phyloP scores from a whole-genome alignment of 805 yeast species.

The Starmerella gropengiesseri region DNA sequence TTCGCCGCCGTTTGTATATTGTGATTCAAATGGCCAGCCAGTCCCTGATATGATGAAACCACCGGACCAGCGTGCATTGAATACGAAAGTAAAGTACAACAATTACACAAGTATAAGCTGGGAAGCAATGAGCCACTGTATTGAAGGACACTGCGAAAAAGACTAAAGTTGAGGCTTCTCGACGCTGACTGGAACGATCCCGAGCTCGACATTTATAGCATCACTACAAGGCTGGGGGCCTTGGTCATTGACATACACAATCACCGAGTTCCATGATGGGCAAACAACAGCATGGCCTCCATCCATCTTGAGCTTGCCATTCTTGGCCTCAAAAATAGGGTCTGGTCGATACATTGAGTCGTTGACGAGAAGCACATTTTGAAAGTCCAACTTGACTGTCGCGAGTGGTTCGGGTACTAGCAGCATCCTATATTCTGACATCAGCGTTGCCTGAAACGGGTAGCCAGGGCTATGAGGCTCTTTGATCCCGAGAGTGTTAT shows the following conservation, averaged over 20 bases:
- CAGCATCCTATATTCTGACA: conserved; percentile 24
- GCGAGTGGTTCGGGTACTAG: conserved; percentile 26
- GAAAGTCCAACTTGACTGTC: conserved; percentile 20
- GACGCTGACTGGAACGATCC: conserved; percentile 18
- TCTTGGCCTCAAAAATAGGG: conserved; percentile 19
- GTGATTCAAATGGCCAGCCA: too few species aligned
- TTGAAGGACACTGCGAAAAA: too few species aligned
- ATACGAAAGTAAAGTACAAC: too few species aligned
- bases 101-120: too few species aligned
- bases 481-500: conserved; percentile 22
- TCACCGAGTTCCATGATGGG: conserved; percentile 25
- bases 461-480: conserved; percentile 23
- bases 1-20: too few species aligned
- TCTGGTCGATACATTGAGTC: conserved; percentile 23
- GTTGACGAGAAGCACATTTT: conserved; percentile 20
- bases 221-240: conserved; percentile 19
- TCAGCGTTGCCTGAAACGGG: conserved; percentile 21
- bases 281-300: conserved; percentile 20
- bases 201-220: conserved; percentile 21
- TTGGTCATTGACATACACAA: conserved; percentile 15
- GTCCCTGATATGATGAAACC: too few species aligned
- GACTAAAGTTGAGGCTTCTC: too few species aligned
- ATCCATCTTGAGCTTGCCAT: conserved; percentile 14
- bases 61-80: too few species aligned
- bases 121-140: too few species aligned